Base-by-base conservation (phyloP, 495 filamentous ascomycete species). In the Annulohypoxylon maeteangense region DNA sequence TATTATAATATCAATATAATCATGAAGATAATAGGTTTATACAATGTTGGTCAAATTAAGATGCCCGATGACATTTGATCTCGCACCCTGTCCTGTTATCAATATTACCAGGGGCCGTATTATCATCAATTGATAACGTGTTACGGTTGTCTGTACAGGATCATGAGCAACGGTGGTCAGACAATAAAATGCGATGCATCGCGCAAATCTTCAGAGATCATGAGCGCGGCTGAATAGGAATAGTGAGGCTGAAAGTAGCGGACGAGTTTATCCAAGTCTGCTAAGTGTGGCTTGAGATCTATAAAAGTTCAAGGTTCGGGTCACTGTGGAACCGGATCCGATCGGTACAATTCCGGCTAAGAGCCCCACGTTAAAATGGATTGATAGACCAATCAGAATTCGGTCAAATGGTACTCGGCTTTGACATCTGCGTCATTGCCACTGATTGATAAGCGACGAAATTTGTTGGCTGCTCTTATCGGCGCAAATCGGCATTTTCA, bases 401-500 rank as follows among this genome's bases (percentile, higher is more conserved):
- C 20, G 5, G 8, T 0, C 5, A 4, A 40, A 55, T 55, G 2
- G n/a, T 27, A 34, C 10, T 18, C 8, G 10, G 7, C 10, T 57
- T 40, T 38, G 51, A 12, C 7, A 47, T 58, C 60, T 72, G 59
- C 70, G 70, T 73, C 70, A 73, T 73, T 62, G 65, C 65, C 65
- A 68, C 70, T 61, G 65, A 73, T 73, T 68, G 70, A 68, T 73
- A 73, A 73, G 61, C 70, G 18, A 42, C 61, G 29, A 66, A 62
- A 62, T 71, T 62, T 71, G 57, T 62, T 66, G 61, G 65, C 50
- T 68, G 20, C 14, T 68, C 47, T 68, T 61, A 72, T 72, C 70
- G 70, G 70, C 65, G 64, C 54, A 59, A 67, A 48, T 62, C 68
- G 62, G 68, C 62, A 67, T 27, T 51, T 58, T 18, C 18, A 31